These are phyloP conservation scores for Orobanche coerulescens DNA, from an alignment of 257 asterid genomes.

Conservation along the genomic window DNA sequence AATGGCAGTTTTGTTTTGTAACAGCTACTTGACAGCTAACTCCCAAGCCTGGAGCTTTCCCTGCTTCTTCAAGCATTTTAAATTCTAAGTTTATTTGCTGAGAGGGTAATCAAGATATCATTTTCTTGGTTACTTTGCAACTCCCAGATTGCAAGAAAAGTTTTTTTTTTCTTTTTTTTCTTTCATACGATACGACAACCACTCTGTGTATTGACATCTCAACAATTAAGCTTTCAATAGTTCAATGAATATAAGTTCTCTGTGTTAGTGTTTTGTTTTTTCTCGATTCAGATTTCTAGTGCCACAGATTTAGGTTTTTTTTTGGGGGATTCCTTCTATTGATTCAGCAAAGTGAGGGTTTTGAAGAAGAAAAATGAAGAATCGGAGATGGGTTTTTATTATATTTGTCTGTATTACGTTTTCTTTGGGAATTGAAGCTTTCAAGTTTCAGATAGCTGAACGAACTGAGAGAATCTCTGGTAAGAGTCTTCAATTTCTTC, in stretches of 20 bases:
- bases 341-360: slow-evolving; percentile 14
- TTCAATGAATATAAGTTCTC: neutral
- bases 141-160: slow-evolving; percentile 37
- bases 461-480: slow-evolving; percentile 32
- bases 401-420: slow-evolving; percentile 17
- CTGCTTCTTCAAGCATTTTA: slow-evolving; percentile 15
- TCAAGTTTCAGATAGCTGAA: slow-evolving; percentile 26
- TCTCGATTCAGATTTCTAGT: slow-evolving; percentile 13
- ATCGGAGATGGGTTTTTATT: slow-evolving; percentile 22
- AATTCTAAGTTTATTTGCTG: neutral
- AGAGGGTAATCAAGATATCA: slow-evolving; percentile 9
- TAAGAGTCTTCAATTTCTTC: neutral
- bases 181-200: too few species aligned
- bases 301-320: too few species aligned
- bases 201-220: slow-evolving; percentile 40
- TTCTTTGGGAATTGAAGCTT: slow-evolving; percentile 26
- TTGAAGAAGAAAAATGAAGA: slow-evolving; percentile 19
- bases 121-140: slow-evolving; percentile 20
- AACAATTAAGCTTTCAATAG: slow-evolving; percentile 31
- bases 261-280: neutral
- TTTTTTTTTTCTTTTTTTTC: slow-evolving; percentile 14
- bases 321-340: neutral
- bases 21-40: slow-evolving; percentile 19
- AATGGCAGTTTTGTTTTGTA: neutral
- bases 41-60: slow-evolving; percentile 1